Conservation (phyloP, 1,284 basidiomycete genomes). For the Ganoderma sinense region DNA sequence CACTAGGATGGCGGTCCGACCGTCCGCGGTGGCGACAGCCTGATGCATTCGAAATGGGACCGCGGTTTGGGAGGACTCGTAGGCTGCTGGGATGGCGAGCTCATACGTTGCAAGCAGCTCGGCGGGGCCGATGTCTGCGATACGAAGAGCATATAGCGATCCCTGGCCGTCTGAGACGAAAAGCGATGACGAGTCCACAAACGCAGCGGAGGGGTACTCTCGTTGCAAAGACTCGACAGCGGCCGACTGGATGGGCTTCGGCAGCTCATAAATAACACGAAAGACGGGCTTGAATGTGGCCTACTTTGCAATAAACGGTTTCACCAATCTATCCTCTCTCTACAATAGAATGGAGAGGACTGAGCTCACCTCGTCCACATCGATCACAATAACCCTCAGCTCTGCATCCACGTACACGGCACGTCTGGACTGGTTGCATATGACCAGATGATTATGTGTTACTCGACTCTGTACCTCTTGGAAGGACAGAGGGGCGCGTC, state of each 20-base stretch:
- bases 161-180: slow-evolving; percentile 81
- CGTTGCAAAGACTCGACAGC: slow-evolving; percentile 47
- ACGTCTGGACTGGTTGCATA: slow-evolving; percentile 53
- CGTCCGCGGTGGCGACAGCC: slow-evolving; percentile 44
- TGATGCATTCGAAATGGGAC: slow-evolving; percentile 70
- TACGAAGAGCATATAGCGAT: slow-evolving; percentile 64
- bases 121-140: slow-evolving; percentile 46
- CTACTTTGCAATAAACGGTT: slow-evolving; percentile 47
- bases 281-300: slow-evolving; percentile 61
- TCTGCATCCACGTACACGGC: slow-evolving; percentile 78
- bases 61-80: slow-evolving; percentile 28
- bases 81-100: slow-evolving; percentile 43
- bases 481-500: slow-evolving; percentile 69
- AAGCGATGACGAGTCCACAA: slow-evolving; percentile 58
- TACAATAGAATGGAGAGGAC: neutral
- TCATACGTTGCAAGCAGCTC: slow-evolving; percentile 63
- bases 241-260: slow-evolving; percentile 53
- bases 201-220: slow-evolving; percentile 83
- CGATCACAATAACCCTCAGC: slow-evolving; percentile 69
- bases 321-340: neutral
- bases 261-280: slow-evolving; percentile 65
- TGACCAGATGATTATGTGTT: slow-evolving; percentile 82
- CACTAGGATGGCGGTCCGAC: slow-evolving; percentile 52
- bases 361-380: slow-evolving; percentile 60
- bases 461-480: slow-evolving; percentile 87